Percentiles rank a stretch among this genome's conserved stretches.
phyloP scores from a whole-genome alignment of 345 rosid species.

The Arabidopsis suecica region DNA sequence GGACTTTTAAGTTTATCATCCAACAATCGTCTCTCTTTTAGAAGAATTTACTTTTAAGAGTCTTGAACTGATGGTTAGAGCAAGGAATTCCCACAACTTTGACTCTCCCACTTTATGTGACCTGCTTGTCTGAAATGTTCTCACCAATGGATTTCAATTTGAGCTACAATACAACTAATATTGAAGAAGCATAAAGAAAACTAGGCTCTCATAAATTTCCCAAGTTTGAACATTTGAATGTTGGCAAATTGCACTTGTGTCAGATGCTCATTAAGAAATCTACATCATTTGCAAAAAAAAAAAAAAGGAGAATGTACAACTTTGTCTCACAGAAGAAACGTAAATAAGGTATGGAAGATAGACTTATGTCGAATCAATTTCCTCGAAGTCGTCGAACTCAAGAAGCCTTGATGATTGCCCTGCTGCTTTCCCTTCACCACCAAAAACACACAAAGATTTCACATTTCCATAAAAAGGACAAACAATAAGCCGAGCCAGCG shows the following conservation, averaged over 20 bases:
- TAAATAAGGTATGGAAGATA: constrained; percentile 72
- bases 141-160: not conserved
- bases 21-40: too few relatives aligned
- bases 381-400: constrained; percentile 47
- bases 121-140: not conserved
- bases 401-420: constrained; percentile 54
- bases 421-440: constrained; percentile 56
- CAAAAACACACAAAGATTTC: constrained; percentile 20
- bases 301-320: constrained; percentile 39
- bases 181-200: constrained; percentile 8
- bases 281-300: constrained; percentile 40
- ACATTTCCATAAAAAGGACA: constrained; percentile 6
- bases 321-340: constrained; percentile 73
- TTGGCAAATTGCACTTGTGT: constrained; percentile 41
- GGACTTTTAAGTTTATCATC: too few relatives aligned
- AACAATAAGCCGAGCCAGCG: not conserved
- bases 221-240: constrained; percentile 38
- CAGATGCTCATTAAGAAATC: constrained; percentile 51
- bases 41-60: not conserved
- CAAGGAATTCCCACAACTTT: not conserved
- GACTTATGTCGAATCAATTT: constrained; percentile 59
- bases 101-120: not conserved
- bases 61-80: not conserved
- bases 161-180: not conserved
- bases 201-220: constrained; percentile 4